Evolutionary conservation across 345 rosid genomes (phyloP).

Genomic region (Eucalyptus marginata): DNA sequence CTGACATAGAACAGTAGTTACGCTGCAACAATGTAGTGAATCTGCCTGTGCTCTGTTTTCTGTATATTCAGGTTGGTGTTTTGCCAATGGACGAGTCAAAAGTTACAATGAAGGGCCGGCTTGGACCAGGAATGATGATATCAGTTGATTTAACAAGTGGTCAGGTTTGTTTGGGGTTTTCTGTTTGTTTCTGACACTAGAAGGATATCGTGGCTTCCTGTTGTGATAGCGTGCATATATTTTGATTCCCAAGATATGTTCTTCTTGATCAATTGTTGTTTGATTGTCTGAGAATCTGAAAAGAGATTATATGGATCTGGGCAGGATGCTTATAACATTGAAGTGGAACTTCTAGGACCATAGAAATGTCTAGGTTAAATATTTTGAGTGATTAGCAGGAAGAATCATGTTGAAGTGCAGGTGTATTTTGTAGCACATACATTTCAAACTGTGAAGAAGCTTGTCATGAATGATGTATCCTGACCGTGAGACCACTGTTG

Average conservation of each 20-base stretch:
- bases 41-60: background rate
- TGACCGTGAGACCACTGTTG: background rate
- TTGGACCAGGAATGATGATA: constrained; percentile 99
- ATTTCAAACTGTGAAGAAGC: background rate
- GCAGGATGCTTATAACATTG: background rate
- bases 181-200: background rate
- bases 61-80: constrained; percentile 76
- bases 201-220: background rate
- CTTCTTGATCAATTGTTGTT: background rate
- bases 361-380: background rate
- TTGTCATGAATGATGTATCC: background rate
- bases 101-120: constrained; percentile 85
- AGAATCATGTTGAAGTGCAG: background rate
- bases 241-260: background rate
- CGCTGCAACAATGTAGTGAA: background rate
- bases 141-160: constrained; percentile 76
- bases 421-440: background rate
- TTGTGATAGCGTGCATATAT: background rate
- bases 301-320: background rate
- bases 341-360: background rate
- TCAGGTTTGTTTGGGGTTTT: constrained; percentile 46
- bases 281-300: background rate
- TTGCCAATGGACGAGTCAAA: constrained; percentile 92
- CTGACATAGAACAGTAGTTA: background rate
- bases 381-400: background rate